Evolutionary conservation across 1,284 basidiomycete genomes (phyloP).

Genomic region (Flammula alnicola): DNA sequence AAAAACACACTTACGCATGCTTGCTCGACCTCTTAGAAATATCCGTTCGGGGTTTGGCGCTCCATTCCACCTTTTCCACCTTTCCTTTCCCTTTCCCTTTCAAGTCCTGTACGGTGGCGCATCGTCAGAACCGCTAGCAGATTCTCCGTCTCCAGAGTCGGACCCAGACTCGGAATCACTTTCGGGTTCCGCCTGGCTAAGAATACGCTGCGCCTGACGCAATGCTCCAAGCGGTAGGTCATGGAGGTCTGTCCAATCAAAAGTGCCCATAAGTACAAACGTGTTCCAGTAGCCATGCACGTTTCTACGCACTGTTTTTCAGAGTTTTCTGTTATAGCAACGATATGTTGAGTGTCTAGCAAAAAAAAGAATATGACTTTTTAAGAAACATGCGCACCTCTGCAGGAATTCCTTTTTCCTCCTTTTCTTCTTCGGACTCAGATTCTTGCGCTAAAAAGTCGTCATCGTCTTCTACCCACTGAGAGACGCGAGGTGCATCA

Average conservation of each 20-base stretch:
- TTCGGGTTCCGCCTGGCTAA: constrained; percentile 46
- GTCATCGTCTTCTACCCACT: constrained; percentile 63
- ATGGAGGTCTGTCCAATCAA: constrained; percentile 50
- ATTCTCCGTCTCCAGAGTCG: constrained; percentile 32
- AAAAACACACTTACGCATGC: constrained; percentile 78
- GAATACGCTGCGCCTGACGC: constrained; percentile 64
- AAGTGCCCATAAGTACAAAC: background rate
- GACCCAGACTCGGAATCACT: constrained; percentile 35
- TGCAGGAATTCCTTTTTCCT: constrained; percentile 28
- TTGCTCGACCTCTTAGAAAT: constrained; percentile 77
- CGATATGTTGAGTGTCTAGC: background rate
- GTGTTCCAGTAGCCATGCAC: constrained; percentile 3
- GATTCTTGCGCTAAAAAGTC: constrained; percentile 30
- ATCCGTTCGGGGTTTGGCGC: constrained; percentile 44
- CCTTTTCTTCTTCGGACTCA: constrained; percentile 32
- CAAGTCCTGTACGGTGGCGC: constrained; percentile 31
- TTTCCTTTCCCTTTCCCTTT: constrained; percentile 33
- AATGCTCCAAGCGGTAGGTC: constrained; percentile 68
- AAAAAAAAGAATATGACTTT: constrained; percentile 7
- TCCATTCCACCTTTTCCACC: constrained; percentile 39
- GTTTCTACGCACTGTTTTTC: constrained; percentile 34
- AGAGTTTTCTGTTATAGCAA: constrained; percentile 37
- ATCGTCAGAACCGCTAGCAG: constrained; percentile 28
- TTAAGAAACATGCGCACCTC: constrained; percentile 26
- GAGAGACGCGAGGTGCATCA: constrained; percentile 54